A percentile compares a stretch with the other conserved stretches of the same genome.
Conservation (phyloP, 345 rosid genomes). For the Hevea brasiliensis region DNA sequence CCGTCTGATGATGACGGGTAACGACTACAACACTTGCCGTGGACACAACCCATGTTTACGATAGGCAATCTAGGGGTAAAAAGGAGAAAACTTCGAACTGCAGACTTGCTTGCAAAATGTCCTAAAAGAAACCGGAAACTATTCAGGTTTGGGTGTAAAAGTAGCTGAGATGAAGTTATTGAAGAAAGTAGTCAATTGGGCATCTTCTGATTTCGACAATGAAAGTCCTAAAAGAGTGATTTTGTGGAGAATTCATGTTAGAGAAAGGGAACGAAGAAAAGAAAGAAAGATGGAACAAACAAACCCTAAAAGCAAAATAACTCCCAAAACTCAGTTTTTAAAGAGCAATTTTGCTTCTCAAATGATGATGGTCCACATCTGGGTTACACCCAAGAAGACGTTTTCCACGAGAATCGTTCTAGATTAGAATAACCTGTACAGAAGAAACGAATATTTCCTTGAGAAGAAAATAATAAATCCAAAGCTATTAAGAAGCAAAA, state of each 20-base stretch:
- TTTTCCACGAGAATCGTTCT: conserved; percentile 2
- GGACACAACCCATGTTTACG: conserved; percentile 76
- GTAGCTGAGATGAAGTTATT: conserved; percentile 12
- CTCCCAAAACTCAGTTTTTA: conserved; percentile 7
- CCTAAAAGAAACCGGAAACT: conserved; percentile 22
- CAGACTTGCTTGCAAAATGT: conserved; percentile 25
- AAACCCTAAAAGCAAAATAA: conserved; percentile 28
- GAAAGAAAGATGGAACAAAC: not conserved
- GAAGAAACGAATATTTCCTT: not conserved
- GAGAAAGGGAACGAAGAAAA: conserved; percentile 2
- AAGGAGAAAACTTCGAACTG: conserved; percentile 10
- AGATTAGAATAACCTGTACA: conserved; percentile 15
- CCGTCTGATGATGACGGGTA: conserved; percentile 60
- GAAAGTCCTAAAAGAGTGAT: conserved; percentile 25
- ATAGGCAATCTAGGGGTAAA: conserved; percentile 10
- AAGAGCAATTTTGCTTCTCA: not conserved
- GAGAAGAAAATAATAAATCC: not conserved
- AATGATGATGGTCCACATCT: conserved; percentile 1
- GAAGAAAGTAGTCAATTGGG: conserved; percentile 26
- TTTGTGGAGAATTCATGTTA: conserved; percentile 28
- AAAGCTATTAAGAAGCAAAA: conserved; percentile 18
- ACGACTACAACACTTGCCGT: conserved; percentile 74
- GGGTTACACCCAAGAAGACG: conserved; percentile 8
- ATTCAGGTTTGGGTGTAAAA: not conserved
- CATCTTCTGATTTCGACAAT: conserved; percentile 23